Conservation (phyloP, 768 basidiomycete species). For the Termitomyces sp. region DNA sequence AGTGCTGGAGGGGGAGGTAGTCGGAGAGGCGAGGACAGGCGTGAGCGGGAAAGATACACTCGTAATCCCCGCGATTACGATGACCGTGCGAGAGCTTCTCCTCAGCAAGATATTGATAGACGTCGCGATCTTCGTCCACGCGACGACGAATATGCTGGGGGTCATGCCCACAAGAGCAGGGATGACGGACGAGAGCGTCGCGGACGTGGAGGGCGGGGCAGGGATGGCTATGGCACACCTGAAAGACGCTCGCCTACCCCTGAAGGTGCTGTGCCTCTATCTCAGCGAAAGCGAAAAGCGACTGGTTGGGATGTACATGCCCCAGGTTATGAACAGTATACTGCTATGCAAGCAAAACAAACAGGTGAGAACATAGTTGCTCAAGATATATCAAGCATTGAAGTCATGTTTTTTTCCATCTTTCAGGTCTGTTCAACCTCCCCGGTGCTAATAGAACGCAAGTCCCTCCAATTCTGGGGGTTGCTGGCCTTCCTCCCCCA, state of each 20-base stretch:
- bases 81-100: conserved; percentile 33
- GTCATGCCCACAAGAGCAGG: conserved; percentile 31
- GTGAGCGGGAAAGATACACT: conserved; percentile 42
- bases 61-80: conserved; percentile 41
- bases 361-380: conserved; percentile 57
- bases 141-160: conserved; percentile 31
- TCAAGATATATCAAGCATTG: background rate
- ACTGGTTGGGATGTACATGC: conserved; percentile 97
- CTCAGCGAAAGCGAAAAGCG: conserved; percentile 82
- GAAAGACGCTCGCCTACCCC: conserved; percentile 90
- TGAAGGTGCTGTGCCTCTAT: conserved; percentile 71
- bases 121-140: conserved; percentile 41
- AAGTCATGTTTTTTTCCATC: background rate
- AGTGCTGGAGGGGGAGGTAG: conserved; percentile 26
- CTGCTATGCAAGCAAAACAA: conserved; percentile 96
- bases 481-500: conserved; percentile 77
- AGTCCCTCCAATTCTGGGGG: conserved; percentile 74
- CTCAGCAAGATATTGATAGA: conserved; percentile 43
- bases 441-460: conserved; percentile 92
- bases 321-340: conserved; percentile 91
- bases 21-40: conserved; percentile 43
- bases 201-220: conserved; percentile 27
- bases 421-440: conserved; percentile 86
- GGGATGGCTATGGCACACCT: conserved; percentile 59
- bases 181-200: conserved; percentile 32